Evolutionary conservation across 1,284 basidiomycete species (phyloP), one percentile per base, ranked within the genome.

Genomic region (Fistulinella cinereoalba): DNA sequence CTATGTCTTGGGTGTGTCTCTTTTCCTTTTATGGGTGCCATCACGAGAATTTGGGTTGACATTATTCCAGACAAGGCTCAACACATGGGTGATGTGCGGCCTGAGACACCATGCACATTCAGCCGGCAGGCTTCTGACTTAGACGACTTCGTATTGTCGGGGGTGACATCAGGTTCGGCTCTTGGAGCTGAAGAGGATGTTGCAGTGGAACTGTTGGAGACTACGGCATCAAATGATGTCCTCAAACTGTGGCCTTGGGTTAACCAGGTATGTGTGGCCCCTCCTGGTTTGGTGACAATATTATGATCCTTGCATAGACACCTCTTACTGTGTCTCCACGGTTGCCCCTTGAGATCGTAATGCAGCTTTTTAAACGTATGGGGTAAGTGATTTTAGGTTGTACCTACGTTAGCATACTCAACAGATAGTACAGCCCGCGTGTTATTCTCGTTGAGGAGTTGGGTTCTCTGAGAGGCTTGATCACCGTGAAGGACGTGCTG

Each of bases 401-500:
- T n/a, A n/a, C n/a, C n/a, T n/a, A n/a, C n/a, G n/a, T n/a, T n/a
- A n/a, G n/a, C n/a, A n/a, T n/a, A n/a, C n/a, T n/a, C n/a, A n/a
- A n/a, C n/a, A n/a, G n/a, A n/a, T n/a, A n/a, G n/a, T 21, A 36
- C 60, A 97, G 92, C 0, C 97, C 97, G 1, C 85, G 95, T 15
- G 91, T 97, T 13, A 94, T 99, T 50, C 77, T 99, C 6, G 92
- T 99, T 1, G 88, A 93, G 61, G 81, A 89, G 47, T 81, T 85
- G 56, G 96, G 96, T 11, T 71, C 74, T 33, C 75, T 99, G 3
- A 81, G 79, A 1, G 96, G 96, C 1, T 74, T 99, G 13, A 85
- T 97, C 18, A 98, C 95, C 0, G 89, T 99, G 49, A 99, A 99
- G 65, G 97, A 99, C 57, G 91, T 98, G 11, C 71, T 99, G 12